Evolutionary conservation across 1,284 basidiomycete species (phyloP).

Genomic region (Fomitopsis pinicola): DNA sequence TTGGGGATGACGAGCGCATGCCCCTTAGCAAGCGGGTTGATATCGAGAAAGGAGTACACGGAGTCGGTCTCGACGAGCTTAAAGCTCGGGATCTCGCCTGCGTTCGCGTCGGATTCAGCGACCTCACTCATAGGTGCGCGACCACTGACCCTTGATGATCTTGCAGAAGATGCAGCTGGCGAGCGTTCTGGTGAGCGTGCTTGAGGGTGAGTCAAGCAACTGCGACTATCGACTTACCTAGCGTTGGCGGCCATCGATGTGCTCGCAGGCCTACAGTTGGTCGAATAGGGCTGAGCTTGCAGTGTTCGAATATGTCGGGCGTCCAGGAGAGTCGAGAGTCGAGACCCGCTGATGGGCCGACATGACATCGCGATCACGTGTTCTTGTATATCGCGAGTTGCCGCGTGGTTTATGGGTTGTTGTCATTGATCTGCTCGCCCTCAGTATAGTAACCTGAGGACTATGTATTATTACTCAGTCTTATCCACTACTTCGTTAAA

Average conservation of each 20-base stretch:
- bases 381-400: too few relatives aligned
- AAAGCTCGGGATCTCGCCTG: constrained; percentile 75
- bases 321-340: too few relatives aligned
- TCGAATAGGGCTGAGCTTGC: too few relatives aligned
- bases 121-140: not conserved
- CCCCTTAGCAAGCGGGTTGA: constrained; percentile 82
- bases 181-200: constrained; percentile 11
- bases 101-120: not conserved
- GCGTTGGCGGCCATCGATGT: not conserved
- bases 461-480: too few relatives aligned
- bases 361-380: too few relatives aligned
- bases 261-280: too few relatives aligned
- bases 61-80: constrained; percentile 80
- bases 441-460: too few relatives aligned
- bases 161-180: constrained; percentile 82
- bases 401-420: too few relatives aligned
- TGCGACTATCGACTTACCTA: not conserved
- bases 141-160: constrained; percentile 74
- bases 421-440: too few relatives aligned
- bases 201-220: not conserved
- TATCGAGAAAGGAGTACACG: constrained; percentile 84
- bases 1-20: constrained; percentile 91
- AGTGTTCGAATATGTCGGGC: too few relatives aligned
- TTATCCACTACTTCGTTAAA: too few relatives aligned
- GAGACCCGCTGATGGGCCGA: too few relatives aligned